Evolutionary conservation across 2,329 filamentous ascomycete genomes (phyloP).

Genomic region (Colletotrichum tofieldiae): DNA sequence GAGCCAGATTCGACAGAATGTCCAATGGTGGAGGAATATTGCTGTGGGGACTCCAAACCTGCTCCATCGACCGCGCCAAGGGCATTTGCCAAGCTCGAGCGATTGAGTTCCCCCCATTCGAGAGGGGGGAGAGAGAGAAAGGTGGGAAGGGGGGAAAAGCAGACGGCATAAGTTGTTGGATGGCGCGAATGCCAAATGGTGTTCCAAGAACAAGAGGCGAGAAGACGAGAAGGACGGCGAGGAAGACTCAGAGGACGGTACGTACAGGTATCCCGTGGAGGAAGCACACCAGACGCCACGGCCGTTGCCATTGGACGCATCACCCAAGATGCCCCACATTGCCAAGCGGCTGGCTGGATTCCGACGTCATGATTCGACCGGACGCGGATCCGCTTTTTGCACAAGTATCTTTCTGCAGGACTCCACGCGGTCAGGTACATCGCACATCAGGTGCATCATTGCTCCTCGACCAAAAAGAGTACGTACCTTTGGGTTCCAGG

Average conservation of each 20-base stretch:
- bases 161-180: neutral
- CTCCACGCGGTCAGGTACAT: neutral
- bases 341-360: slow-evolving; percentile 36
- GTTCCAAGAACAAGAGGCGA: neutral
- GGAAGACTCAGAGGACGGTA: too few species aligned
- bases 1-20: neutral
- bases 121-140: neutral
- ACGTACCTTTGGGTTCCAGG: neutral
- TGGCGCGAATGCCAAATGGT: neutral
- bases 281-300: neutral
- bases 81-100: slow-evolving; percentile 1
- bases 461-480: neutral
- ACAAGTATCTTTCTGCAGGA: neutral
- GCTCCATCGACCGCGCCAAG: slow-evolving; percentile 10
- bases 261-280: too few species aligned
- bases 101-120: neutral
- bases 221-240: neutral
- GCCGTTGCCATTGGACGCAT: slow-evolving; percentile 22
- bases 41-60: neutral
- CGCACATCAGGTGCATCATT: too few species aligned
- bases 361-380: slow-evolving; percentile 37
- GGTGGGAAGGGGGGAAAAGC: neutral
- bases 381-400: too few species aligned
- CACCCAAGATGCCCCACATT: slow-evolving; percentile 7
- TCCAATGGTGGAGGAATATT: neutral